Base-by-base conservation (phyloP, 164 flowering plant species). In the Liriodendron chinense region DNA sequence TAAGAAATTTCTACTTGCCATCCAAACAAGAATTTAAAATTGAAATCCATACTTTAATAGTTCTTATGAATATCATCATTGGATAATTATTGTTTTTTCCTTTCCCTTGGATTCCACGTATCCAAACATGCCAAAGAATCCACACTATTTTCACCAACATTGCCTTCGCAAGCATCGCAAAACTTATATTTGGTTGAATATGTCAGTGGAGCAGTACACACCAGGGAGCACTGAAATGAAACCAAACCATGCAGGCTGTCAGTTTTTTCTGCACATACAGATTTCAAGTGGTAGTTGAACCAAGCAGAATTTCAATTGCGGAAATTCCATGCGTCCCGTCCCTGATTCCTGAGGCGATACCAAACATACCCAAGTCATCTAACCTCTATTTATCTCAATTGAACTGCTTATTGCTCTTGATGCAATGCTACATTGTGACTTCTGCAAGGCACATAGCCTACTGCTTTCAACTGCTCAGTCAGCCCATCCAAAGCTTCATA, bases 401-500 rank as follows among this genome's bases (percentile, higher is more conserved):
- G 16, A 12, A 53, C 18, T 8, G 22, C 67, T 64, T 3, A 9
- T 7, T 23, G 9, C 24, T 65, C 14, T 23, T 65, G 24, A 24
- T 24, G 43, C 25, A 65, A 22, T 65, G 68, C 4, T 9, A 23
- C 14, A 12, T 22, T 65, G 43, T 24, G 68, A 65, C 68, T 12
- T 65, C 43, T n/a, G 28, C 24, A 65, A 65, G 68, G 28, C 68
- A 24, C 26, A 24, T 65, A 67, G 69, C 23, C 67, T 75, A 49
- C 43, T 64, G 64, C 75, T 77, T 70, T 78, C 73, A 86, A 75
- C 47, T 83, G 86, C 43, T 80, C 74, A 70, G 71, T 78, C 73
- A 86, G 75, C 70, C 74, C 28, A 79, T 78, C 74, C 73, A 87
- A 78, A 68, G 74, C 65, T 23, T 72, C 64, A 76, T 82, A 86